Percentiles rank a stretch among this genome's conserved stretches.
Conservation (phyloP, 805 yeast species). For the Nematodospora valgi region DNA sequence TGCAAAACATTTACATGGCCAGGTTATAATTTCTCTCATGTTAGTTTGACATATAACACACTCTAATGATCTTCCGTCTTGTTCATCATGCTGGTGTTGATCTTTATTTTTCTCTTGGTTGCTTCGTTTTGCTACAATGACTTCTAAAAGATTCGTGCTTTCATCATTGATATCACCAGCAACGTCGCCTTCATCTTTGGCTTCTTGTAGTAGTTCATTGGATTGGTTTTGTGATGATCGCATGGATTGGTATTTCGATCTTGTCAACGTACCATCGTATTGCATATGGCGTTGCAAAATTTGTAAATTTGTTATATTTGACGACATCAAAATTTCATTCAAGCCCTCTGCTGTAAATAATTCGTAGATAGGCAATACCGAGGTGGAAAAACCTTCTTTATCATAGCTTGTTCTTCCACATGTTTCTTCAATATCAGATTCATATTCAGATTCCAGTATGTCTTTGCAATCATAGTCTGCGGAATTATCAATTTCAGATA, state of each 20-base stretch:
- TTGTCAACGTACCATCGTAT: conserved; percentile 24
- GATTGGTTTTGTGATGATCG: neutral
- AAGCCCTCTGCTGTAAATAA: conserved; percentile 23
- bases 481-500: conserved; percentile 38
- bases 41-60: conserved; percentile 84
- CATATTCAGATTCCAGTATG: conserved; percentile 14
- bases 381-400: neutral
- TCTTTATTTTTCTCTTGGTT: neutral
- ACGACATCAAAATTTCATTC: conserved; percentile 19
- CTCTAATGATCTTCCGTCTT: conserved; percentile 22
- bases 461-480: conserved; percentile 24
- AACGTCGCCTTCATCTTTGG: neutral
- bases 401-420: neutral
- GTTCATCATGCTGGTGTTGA: neutral
- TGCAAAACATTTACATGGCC: conserved; percentile 94
- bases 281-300: conserved; percentile 28
- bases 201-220: neutral
- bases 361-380: conserved; percentile 15
- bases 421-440: conserved; percentile 11
- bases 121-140: conserved; percentile 11
- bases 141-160: conserved; percentile 10
- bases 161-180: conserved; percentile 12
- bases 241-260: conserved; percentile 22
- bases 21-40: conserved; percentile 71
- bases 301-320: conserved; percentile 11